A percentile compares a stretch with the other conserved stretches of the same genome.
Evolutionary conservation across 108 stramenopile genomes (phyloP).

Genomic region (Cyclotella baltica): DNA sequence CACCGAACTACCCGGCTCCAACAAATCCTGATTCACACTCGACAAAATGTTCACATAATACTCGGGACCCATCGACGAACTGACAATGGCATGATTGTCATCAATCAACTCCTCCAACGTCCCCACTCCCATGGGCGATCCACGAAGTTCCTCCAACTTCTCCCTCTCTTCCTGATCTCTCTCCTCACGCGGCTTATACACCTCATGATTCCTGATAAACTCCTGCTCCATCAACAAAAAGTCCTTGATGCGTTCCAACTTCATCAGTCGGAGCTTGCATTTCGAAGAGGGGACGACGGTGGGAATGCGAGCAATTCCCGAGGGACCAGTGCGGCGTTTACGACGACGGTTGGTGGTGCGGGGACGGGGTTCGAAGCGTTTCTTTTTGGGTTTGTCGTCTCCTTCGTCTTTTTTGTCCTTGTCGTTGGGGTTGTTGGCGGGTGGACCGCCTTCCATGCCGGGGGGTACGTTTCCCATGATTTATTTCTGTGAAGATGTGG

Average conservation of each 20-base stretch:
- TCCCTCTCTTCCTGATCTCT: slow-evolving; percentile 95
- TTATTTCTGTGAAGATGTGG: too few relatives aligned
- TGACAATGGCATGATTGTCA: slow-evolving; percentile 99
- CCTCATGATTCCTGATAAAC: slow-evolving; percentile 99
- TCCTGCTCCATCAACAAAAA: slow-evolving; percentile 99
- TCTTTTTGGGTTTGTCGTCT: slow-evolving; percentile 93
- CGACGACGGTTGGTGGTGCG: slow-evolving; percentile 77
- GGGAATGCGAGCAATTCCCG: slow-evolving; percentile 80
- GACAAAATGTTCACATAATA: slow-evolving; percentile 98
- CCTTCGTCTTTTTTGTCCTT: slow-evolving; percentile 65
- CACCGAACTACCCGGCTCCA: slow-evolving; percentile 98
- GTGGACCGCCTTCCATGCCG: slow-evolving; percentile 71
- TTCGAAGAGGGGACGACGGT: slow-evolving; percentile 94
- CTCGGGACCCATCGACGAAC: slow-evolving; percentile 95
- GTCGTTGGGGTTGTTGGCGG: slow-evolving; percentile 60
- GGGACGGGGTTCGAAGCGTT: slow-evolving; percentile 95
- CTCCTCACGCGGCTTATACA: slow-evolving; percentile 97
- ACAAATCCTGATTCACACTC: slow-evolving; percentile 98
- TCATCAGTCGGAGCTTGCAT: slow-evolving; percentile 97
- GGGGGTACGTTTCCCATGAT: slow-evolving; percentile 89
- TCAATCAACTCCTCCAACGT: slow-evolving; percentile 99
- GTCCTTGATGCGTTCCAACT: slow-evolving; percentile 98
- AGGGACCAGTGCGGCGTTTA: slow-evolving; percentile 93
- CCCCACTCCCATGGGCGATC: slow-evolving; percentile 95
- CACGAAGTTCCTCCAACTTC: slow-evolving; percentile 99